Conservation (phyloP, 768 basidiomycete species). For the Rhizopogon rudus region DNA sequence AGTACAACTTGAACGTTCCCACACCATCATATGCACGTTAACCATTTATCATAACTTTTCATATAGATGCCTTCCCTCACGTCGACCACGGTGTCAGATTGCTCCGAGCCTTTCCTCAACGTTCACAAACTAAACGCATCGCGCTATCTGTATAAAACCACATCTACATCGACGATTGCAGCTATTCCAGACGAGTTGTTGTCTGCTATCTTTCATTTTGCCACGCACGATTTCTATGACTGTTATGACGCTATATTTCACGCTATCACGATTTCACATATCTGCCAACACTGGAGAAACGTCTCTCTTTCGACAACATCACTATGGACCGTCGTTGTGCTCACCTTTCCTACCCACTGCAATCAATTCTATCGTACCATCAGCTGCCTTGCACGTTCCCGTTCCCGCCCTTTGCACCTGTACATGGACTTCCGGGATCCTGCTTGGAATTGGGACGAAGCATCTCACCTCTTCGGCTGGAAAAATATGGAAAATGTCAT, state of each 20-base stretch:
- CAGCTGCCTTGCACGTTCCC: constrained; percentile 42
- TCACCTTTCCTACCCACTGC: constrained; percentile 39
- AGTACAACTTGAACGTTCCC: background rate
- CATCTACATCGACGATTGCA: background rate
- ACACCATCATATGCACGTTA: background rate
- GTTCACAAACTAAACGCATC: background rate
- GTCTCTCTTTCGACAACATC: constrained; percentile 37
- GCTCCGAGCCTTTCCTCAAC: background rate
- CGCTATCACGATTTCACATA: constrained; percentile 38
- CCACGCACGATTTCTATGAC: constrained; percentile 23
- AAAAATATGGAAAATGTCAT: constrained; percentile 42
- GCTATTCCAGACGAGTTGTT: constrained; percentile 33
- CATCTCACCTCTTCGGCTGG: constrained; percentile 39
- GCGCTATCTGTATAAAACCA: background rate
- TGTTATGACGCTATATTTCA: constrained; percentile 19
- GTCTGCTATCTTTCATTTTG: constrained; percentile 29
- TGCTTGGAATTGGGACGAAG: constrained; percentile 46
- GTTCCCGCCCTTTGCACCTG: constrained; percentile 41
- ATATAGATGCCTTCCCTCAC: background rate
- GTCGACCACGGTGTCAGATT: background rate
- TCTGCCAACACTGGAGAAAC: constrained; percentile 48
- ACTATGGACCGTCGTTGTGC: constrained; percentile 48
- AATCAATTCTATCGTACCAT: constrained; percentile 32
- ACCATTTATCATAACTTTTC: background rate
- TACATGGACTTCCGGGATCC: constrained; percentile 57